Conservation (phyloP, 768 basidiomycete species). For the Daedaleopsis nitida region DNA sequence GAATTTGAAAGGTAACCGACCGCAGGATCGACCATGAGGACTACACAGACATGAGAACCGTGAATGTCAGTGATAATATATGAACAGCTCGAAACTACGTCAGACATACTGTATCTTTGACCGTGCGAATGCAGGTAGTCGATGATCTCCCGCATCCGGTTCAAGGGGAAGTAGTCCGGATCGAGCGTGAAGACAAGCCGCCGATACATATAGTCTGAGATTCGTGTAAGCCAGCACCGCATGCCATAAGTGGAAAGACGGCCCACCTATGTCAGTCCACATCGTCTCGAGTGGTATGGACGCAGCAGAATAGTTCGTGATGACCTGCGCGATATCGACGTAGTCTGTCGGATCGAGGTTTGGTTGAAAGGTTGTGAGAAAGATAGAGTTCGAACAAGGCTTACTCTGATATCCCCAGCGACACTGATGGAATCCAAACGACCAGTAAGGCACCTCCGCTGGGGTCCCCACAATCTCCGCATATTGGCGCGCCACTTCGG, state of each 20-base stretch:
- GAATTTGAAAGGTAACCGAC: conserved; percentile 53
- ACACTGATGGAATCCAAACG: conserved; percentile 72
- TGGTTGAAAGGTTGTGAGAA: not conserved
- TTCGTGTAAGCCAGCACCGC: not conserved
- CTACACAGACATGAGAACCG: conserved; percentile 32
- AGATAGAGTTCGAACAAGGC: conserved; percentile 13
- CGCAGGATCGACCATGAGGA: conserved; percentile 77
- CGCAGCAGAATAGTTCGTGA: conserved; percentile 60
- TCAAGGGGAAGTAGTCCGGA: conserved; percentile 64
- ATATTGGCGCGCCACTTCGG: conserved; percentile 66
- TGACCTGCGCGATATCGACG: conserved; percentile 61
- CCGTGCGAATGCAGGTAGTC: conserved; percentile 58
- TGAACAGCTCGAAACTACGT: not conserved
- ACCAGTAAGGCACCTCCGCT: conserved; percentile 77
- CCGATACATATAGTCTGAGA: conserved; percentile 67
- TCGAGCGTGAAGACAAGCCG: conserved; percentile 73
- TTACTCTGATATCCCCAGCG: conserved; percentile 66
- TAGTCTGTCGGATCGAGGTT: conserved; percentile 43
- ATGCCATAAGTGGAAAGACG: not conserved
- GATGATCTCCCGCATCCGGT: conserved; percentile 66
- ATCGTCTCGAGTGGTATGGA: conserved; percentile 73
- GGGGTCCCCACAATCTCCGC: conserved; percentile 65
- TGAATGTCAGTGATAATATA: not conserved
- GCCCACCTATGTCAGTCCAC: conserved; percentile 75
- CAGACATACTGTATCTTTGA: conserved; percentile 54